These are phyloP conservation scores for Rhododendron mucronatum DNA, from an alignment of 148 eudicot species.

Conservation along the genomic window DNA sequence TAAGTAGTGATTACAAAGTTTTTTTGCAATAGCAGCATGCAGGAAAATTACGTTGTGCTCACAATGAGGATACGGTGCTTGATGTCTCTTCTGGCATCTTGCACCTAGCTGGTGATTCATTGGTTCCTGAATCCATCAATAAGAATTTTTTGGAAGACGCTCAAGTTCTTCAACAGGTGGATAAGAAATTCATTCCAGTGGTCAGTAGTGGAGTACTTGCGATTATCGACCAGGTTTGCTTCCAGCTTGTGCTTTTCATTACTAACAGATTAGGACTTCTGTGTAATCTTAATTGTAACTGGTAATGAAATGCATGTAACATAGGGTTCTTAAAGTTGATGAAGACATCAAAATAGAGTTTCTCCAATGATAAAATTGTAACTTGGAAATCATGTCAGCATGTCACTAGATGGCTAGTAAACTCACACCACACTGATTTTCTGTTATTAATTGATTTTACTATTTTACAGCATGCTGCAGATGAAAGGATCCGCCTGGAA, in stretches of 20 bases:
- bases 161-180: slow-evolving; percentile 83
- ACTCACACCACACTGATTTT: not conserved
- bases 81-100: slow-evolving; percentile 61
- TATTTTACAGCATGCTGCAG: slow-evolving; percentile 90
- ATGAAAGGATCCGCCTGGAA: slow-evolving; percentile 93
- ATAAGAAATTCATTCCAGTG: slow-evolving; percentile 89
- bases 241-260: not conserved
- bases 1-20: not conserved
- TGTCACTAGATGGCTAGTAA: not conserved
- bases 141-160: slow-evolving; percentile 56
- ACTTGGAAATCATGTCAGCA: not conserved
- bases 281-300: not conserved
- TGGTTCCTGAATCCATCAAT: slow-evolving; percentile 73
- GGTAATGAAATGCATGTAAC: not conserved
- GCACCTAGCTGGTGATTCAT: slow-evolving; percentile 58
- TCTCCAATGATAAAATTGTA: not conserved
- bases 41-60: slow-evolving; percentile 19
- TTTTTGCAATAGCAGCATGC: slow-evolving; percentile 42
- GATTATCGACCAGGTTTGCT: slow-evolving; percentile 81
- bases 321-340: slow-evolving; percentile 2
- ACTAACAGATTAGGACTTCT: not conserved
- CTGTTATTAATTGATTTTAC: not conserved
- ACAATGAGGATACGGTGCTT: slow-evolving; percentile 48
- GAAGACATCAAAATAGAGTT: not conserved
- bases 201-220: slow-evolving; percentile 73